A percentile compares a stretch with the other conserved stretches of the same genome.
These are phyloP conservation scores for Paecilomyces formosus DNA, from an alignment of 2,329 filamentous ascomycete species.

Conservation along the genomic window DNA sequence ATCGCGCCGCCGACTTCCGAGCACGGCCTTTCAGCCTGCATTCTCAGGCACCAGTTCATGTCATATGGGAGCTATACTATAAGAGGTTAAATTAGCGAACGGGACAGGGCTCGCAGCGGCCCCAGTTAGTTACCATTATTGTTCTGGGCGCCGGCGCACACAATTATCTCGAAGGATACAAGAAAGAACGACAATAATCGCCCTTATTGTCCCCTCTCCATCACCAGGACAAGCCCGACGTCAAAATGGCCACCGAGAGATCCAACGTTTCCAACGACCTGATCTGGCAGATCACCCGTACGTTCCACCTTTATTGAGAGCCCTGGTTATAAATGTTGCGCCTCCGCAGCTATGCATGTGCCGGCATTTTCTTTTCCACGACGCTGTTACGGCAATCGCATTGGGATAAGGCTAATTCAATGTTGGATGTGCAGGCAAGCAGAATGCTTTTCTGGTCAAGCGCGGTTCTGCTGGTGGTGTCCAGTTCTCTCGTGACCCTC, in stretches of 20 bases:
- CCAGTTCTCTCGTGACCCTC: conserved; percentile 87
- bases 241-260: conserved; percentile 43
- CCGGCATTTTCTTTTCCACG: background rate
- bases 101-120: background rate
- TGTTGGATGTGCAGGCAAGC: conserved; percentile 54
- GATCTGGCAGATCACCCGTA: conserved; percentile 92
- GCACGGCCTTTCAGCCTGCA: conserved; percentile 4
- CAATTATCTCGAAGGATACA: conserved; percentile 9
- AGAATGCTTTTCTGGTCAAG: conserved; percentile 91
- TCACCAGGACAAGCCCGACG: background rate
- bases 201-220: background rate
- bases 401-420: conserved; percentile 7
- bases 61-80: conserved; percentile 20
- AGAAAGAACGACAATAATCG: background rate
- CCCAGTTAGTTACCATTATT: conserved; percentile 7
- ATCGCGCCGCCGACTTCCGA: background rate
- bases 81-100: conserved; percentile 33
- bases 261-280: conserved; percentile 82
- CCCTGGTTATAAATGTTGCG: background rate
- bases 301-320: conserved; percentile 39
- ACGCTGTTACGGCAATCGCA: conserved; percentile 1
- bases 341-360: background rate
- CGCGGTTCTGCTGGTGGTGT: conserved; percentile 69
- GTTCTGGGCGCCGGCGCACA: conserved; percentile 24
- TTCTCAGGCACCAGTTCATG: conserved; percentile 7